A percentile compares a stretch with the other conserved stretches of the same genome.
Conservation (phyloP, 2,329 filamentous ascomycete species). For the Camillea tinctor region DNA sequence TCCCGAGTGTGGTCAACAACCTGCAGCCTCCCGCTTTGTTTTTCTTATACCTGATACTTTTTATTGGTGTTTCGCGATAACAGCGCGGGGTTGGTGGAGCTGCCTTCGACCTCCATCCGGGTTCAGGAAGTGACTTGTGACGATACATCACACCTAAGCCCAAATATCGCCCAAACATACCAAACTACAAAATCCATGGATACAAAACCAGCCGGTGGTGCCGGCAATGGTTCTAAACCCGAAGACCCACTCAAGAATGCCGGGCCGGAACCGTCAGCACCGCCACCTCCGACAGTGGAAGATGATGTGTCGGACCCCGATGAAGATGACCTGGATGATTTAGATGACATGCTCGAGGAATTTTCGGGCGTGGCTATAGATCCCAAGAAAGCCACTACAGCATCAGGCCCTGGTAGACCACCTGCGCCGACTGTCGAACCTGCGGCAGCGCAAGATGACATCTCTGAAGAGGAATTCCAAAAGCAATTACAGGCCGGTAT, state of each 20-base stretch:
- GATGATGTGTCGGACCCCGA: constrained; percentile 82
- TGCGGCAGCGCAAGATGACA: constrained; percentile 38
- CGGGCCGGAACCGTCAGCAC: constrained; percentile 24
- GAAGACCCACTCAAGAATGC: constrained; percentile 6
- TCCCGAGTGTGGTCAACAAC: not conserved
- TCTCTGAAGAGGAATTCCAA: constrained; percentile 75
- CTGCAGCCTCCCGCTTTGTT: not conserved
- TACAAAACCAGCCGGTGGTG: constrained; percentile 12
- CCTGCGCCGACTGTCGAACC: constrained; percentile 17
- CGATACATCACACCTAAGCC: not conserved
- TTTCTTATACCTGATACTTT: not conserved
- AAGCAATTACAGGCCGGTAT: constrained; percentile 88
- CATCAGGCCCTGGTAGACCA: constrained; percentile 25
- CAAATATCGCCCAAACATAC: not conserved
- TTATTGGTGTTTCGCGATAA: not conserved
- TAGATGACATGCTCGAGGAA: constrained; percentile 94
- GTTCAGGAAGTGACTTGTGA: not conserved
- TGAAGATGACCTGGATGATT: constrained; percentile 86
- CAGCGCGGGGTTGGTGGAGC: not conserved
- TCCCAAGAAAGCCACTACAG: constrained; percentile 37
- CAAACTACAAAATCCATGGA: constrained; percentile 16
- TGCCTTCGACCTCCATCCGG: not conserved
- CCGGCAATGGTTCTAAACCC: constrained; percentile 15
- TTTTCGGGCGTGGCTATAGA: constrained; percentile 69
- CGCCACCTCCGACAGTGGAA: constrained; percentile 36